Percentiles rank a stretch among this genome's conserved stretches.
Conservation (phyloP, 768 basidiomycete species). For the Termitomyces sp. region DNA sequence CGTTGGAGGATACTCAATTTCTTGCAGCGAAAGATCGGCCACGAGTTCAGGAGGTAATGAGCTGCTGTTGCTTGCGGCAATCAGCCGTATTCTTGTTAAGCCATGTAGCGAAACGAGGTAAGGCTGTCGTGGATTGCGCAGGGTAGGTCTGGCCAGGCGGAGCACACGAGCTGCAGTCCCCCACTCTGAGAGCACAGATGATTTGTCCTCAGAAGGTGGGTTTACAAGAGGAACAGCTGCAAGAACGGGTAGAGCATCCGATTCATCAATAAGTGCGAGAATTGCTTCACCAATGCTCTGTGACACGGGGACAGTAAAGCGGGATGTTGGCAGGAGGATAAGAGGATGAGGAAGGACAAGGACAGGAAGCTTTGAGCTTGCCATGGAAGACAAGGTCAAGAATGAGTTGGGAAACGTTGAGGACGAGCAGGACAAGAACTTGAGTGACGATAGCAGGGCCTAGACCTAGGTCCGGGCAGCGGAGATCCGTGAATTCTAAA, state of each 20-base stretch:
- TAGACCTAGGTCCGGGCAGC: background rate
- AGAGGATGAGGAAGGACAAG: slow-evolving; percentile 69
- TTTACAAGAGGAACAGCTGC: slow-evolving; percentile 59
- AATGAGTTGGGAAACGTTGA: background rate
- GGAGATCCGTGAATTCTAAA: slow-evolving; percentile 8
- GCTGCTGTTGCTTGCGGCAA: slow-evolving; percentile 29
- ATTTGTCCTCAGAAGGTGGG: slow-evolving; percentile 14
- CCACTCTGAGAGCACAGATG: slow-evolving; percentile 43
- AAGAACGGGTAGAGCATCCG: slow-evolving; percentile 65
- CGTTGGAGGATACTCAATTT: slow-evolving; percentile 46
- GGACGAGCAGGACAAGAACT: background rate
- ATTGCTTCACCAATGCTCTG: slow-evolving; percentile 61
- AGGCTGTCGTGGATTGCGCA: slow-evolving; percentile 51
- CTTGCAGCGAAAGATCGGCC: slow-evolving; percentile 32
- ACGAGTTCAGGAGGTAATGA: slow-evolving; percentile 23
- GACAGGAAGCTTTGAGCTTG: slow-evolving; percentile 56
- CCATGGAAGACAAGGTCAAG: slow-evolving; percentile 24
- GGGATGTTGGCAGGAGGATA: slow-evolving; percentile 71
- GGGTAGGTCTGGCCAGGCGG: slow-evolving; percentile 61
- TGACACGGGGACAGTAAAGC: slow-evolving; percentile 65
- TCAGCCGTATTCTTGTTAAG: slow-evolving; percentile 59
- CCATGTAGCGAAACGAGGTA: slow-evolving; percentile 75
- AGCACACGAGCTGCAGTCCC: slow-evolving; percentile 72
- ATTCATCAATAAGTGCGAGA: slow-evolving; percentile 62
- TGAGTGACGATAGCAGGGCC: background rate